Evolutionary conservation across 2,329 filamentous ascomycete species (phyloP).

Genomic region (Teratosphaeriaceae sp.): DNA sequence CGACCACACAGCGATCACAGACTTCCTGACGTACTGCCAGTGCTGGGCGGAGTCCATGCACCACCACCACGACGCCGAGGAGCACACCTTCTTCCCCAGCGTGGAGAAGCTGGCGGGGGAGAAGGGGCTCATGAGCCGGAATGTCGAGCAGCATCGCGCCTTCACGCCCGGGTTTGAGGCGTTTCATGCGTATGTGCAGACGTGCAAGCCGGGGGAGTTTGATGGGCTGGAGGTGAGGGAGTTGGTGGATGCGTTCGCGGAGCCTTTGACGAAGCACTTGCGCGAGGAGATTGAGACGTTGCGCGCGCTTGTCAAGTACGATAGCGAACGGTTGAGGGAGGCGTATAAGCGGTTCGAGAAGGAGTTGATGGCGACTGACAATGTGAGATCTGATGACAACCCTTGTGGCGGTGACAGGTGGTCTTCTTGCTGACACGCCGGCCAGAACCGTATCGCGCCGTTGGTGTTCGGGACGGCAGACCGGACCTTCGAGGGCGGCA

Average conservation of each 20-base stretch:
- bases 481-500: slow-evolving; percentile 28
- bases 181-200: slow-evolving; percentile 21
- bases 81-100: slow-evolving; percentile 26
- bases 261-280: slow-evolving; percentile 20
- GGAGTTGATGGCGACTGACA: slow-evolving; percentile 26
- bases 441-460: slow-evolving; percentile 27
- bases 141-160: slow-evolving; percentile 28
- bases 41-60: slow-evolving; percentile 27
- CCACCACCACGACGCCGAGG: slow-evolving; percentile 30
- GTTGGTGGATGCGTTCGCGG: slow-evolving; percentile 20
- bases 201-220: slow-evolving; percentile 17
- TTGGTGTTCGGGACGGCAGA: slow-evolving; percentile 33
- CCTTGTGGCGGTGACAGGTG: not conserved
- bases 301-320: slow-evolving; percentile 14
- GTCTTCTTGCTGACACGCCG: slow-evolving; percentile 4
- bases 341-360: slow-evolving; percentile 25
- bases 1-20: slow-evolving; percentile 15
- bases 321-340: slow-evolving; percentile 17
- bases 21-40: slow-evolving; percentile 28
- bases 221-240: slow-evolving; percentile 17
- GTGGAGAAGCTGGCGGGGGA: slow-evolving; percentile 24
- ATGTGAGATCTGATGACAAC: slow-evolving; percentile 14
- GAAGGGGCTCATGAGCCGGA: slow-evolving; percentile 26
- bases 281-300: slow-evolving; percentile 23
- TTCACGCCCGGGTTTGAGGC: slow-evolving; percentile 24